Base-by-base conservation (phyloP, 495 filamentous ascomycete genomes). In the Cercophora newfieldiana region DNA sequence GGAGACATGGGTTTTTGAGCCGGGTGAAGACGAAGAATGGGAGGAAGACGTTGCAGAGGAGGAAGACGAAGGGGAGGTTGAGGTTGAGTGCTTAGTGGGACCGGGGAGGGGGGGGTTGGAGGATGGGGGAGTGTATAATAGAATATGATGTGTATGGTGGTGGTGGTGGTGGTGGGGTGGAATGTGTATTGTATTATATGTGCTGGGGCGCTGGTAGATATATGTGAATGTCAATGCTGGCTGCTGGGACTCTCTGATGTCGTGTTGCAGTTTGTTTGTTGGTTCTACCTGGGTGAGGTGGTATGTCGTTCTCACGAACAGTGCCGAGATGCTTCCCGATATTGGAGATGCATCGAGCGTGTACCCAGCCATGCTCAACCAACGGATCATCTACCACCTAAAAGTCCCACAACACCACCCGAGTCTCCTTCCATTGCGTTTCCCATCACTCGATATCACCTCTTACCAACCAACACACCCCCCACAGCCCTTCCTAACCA, bases 1-100 rank as follows among this genome's bases (percentile, higher is more conserved):
- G 81, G 29, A 69, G 78, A 18, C 78, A 81, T 60, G 80, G 81
- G 16, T 83, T 82, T 66, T 64, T 83, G n/a, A 79, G 74, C 64
- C 68, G 80, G 26, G 58, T 77, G 16, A 67, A 66, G 62, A 75
- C 78, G 7, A 70, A 69, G 55, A 79, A 73, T 12, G 81, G 81
- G 26, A 68, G 70, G 61, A 79, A 77, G 69, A 79, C 66, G 59
- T 65, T 83, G 48, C 65, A 70, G 70, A 66, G 77, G 55, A 64
- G 81, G 64, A 74, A 21, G 64, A 60, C 66, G 0, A 82, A 82
- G 78, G 79, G 79, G 66, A 66, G 81, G 65, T 66, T 69, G 63
- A 66, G 72, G 58, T 61, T 83, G 68, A 71, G 72, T 74, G 67
- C 70, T 55, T 61, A 65, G 5, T 24, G 48, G 48, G 48, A 16